Conservation (phyloP, 2,329 filamentous ascomycete genomes). For the Tolypocladium sp. region DNA sequence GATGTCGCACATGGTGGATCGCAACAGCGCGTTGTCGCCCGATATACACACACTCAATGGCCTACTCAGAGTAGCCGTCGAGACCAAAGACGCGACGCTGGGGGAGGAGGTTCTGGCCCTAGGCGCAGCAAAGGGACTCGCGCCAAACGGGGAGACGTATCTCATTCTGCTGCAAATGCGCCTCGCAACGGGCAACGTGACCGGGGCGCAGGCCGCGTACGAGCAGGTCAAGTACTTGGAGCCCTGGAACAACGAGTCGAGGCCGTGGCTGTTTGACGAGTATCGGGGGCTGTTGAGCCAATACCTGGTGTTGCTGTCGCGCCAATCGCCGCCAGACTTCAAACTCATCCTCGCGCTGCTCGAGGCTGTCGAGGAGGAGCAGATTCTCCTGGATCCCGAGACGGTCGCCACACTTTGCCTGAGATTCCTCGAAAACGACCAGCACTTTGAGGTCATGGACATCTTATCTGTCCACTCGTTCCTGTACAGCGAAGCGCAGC, state of each 20-base stretch:
- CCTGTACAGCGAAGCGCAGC: slow-evolving; percentile 61
- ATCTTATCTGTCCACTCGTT: slow-evolving; percentile 68
- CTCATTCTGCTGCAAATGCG: slow-evolving; percentile 69
- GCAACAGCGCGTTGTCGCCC: slow-evolving; percentile 41
- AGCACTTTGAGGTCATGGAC: slow-evolving; percentile 72
- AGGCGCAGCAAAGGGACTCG: slow-evolving; percentile 54
- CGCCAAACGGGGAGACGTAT: slow-evolving; percentile 60
- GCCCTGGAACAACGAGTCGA: slow-evolving; percentile 28
- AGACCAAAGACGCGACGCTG: slow-evolving; percentile 58
- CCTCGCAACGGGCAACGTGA: slow-evolving; percentile 62
- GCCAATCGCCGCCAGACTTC: slow-evolving; percentile 51
- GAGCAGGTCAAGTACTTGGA: slow-evolving; percentile 28
- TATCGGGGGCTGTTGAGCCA: slow-evolving; percentile 59
- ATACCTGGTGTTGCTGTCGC: slow-evolving; percentile 61
- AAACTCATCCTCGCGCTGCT: slow-evolving; percentile 65
- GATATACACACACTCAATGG: slow-evolving; percentile 68
- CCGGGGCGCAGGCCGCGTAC: slow-evolving; percentile 59
- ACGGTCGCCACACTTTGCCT: slow-evolving; percentile 68
- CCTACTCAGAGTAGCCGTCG: slow-evolving; percentile 63
- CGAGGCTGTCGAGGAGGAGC: slow-evolving; percentile 61
- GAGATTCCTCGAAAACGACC: slow-evolving; percentile 65
- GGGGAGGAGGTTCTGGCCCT: slow-evolving; percentile 67
- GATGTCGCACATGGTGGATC: slow-evolving; percentile 65
- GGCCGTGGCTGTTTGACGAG: slow-evolving; percentile 35
- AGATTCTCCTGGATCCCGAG: slow-evolving; percentile 59